phyloP scores from a whole-genome alignment of 1,284 basidiomycete genomes.

The Apiotrichum brassicae region DNA sequence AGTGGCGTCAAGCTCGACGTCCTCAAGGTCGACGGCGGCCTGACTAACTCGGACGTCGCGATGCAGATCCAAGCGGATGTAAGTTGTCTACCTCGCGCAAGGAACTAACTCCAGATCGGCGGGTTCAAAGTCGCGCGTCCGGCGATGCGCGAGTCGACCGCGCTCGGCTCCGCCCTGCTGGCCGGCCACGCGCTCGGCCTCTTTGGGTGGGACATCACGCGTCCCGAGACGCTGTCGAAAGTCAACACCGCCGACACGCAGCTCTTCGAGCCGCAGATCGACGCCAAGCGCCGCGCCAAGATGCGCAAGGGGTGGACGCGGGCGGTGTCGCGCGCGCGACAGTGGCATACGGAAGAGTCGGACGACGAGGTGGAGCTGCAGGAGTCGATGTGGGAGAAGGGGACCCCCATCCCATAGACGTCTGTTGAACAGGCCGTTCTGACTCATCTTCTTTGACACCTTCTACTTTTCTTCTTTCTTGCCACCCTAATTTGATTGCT shows the following conservation, averaged over 20 bases:
- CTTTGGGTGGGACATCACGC: conserved; percentile 87
- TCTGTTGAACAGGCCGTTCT: too few relatives aligned
- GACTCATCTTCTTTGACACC: too few relatives aligned
- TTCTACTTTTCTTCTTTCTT: too few relatives aligned
- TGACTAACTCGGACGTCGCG: conserved; percentile 69
- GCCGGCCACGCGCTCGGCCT: conserved; percentile 81
- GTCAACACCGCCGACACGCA: conserved; percentile 81
- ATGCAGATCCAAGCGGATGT: conserved; percentile 87
- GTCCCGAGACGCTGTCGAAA: conserved; percentile 73
- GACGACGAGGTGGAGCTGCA: conserved; percentile 15
- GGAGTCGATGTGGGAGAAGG: conserved; percentile 14
- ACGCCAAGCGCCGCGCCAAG: conserved; percentile 55
- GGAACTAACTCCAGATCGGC: conserved; percentile 52
- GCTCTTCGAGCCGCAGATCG: conserved; percentile 61
- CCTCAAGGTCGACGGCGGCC: conserved; percentile 88
- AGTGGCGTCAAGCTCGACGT: conserved; percentile 59
- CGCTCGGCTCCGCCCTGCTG: conserved; percentile 88
- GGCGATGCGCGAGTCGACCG: conserved; percentile 95
- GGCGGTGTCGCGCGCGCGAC: conserved; percentile 70
- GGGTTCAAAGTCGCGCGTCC: conserved; percentile 90
- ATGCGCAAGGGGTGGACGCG: conserved; percentile 73
- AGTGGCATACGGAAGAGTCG: conserved; percentile 53
- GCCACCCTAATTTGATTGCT: too few relatives aligned
- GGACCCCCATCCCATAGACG: too few relatives aligned
- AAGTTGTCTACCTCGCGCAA: conserved; percentile 11